Evolutionary conservation across 1,284 basidiomycete genomes (phyloP), one percentile per base, ranked within the genome.

Genomic region (Fomitopsis pinicola): DNA sequence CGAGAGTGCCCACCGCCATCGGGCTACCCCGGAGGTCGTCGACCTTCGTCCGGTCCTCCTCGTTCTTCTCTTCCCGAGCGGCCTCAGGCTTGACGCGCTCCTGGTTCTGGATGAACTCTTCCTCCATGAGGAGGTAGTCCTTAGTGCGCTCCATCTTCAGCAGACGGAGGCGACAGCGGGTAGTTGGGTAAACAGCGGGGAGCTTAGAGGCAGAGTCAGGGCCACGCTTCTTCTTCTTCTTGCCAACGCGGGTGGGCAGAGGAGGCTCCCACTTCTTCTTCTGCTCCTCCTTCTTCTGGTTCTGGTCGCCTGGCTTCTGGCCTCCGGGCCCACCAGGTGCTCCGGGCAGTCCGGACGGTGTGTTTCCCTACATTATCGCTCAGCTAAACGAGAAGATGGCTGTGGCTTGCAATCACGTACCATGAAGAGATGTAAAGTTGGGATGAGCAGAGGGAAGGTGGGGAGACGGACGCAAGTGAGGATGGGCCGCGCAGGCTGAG

Each of bases 231-330:
- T 91, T 92, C 84, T 94, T 92, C 83, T 92, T 95, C 86, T 97
- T 97, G 60, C 97, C 97, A 40, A 98, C 94, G 61, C 95, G 91
- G 42, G 97, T 98, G 12, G 97, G 97, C 58, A 98, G 86, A 65
- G 97, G 97, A 12, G 97, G 96, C 76, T 99, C 97, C 96, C 97
- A 99, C 80, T 98, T 98, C 86, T 97, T 95, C 84, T 95, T 93
- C 79, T 88, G 82, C 14, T 79, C 76, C 71, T 92, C 88, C 68
- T 92, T 89, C 71, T 88, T 83, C 59, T 86, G 78, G 68, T 87
- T 84, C 68, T 88, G 72, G 61, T 73, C 73, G 70, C 76, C 73
- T 71, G 72, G 73, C 68, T 38, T 38, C 35, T 54, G 52, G 35
- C 36, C 36, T 9, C 67, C 76, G 66, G 62, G 73, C 66, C 67